Evolutionary conservation across 2,329 filamentous ascomycete species (phyloP), one percentile per base, ranked within the genome.

Genomic region (Beauveria australis): DNA sequence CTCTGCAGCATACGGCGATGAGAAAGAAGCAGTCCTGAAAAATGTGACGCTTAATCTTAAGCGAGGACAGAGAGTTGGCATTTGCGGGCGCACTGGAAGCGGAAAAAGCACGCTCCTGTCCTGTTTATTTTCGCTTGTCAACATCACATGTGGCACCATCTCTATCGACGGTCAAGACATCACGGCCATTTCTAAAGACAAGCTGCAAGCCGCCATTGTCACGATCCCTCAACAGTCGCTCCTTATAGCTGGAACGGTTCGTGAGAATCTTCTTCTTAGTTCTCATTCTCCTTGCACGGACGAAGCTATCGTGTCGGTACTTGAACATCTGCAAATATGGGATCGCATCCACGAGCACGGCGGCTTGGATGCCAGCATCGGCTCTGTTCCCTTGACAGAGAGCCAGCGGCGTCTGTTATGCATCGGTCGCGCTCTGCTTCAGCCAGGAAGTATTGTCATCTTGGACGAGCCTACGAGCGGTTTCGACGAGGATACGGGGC

Each of bases 401-500:
- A 52, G 40, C 22, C 58, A 60, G 9, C 40, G 47, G 14, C 58
- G 40, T 12, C 41, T 48, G 10, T 26, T 53, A 19, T 43, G 58
- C 41, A 47, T 60, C 41, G 58, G 47, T 46, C 58, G 49, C 7
- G 58, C 58, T 24, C 48, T 60, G 3, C 58, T 60, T 33, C 49
- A 52, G 48, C 49, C 37, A 2, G 47, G 47, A 37, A 9, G 30
- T 26, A 53, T 60, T 53, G 28, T 48, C 41, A 51, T 60, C 14
- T 18, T 60, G 48, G 58, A 60, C 49, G 58, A 60, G 40, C 37
- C 49, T 5, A 60, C 58, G 22, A 60, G 58, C 12, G 41, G 43
- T 26, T 51, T 60, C 16, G 26, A 60, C 57, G 40, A 53, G 41
- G 49, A 67, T 46, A 67, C 66, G 1, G 67, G 69, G 56, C 61